Percentiles rank a stretch among this genome's conserved stretches.
Evolutionary conservation across 2,329 filamentous ascomycete genomes (phyloP).

Genomic region (Aspergillus candidus): DNA sequence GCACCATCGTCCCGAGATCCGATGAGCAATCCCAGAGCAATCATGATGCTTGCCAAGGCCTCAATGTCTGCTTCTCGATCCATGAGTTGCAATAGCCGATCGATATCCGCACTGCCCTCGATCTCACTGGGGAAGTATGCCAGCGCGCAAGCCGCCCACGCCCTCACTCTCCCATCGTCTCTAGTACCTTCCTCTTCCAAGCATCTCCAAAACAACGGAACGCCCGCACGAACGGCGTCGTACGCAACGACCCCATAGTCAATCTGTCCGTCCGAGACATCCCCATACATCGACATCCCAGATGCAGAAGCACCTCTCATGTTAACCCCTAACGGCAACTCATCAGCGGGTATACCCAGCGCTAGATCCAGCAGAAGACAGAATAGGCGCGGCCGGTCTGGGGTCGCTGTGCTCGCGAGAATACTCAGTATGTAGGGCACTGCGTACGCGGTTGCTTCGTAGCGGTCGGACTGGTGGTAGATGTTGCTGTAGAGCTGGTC

Average conservation of each 20-base stretch:
- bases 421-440: too few relatives aligned
- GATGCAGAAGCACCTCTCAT: too few relatives aligned
- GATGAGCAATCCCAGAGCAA: conserved; percentile 1
- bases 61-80: background rate
- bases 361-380: too few relatives aligned
- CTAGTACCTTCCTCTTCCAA: background rate
- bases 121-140: conserved; percentile 4
- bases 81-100: background rate
- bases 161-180: background rate
- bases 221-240: conserved; percentile 1
- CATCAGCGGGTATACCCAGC: too few relatives aligned
- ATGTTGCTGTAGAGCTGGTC: conserved; percentile 1
- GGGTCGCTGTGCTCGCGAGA: too few relatives aligned
- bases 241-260: conserved; percentile 2
- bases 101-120: background rate
- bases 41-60: background rate
- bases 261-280: background rate
- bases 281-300: too few relatives aligned
- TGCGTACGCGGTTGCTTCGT: background rate
- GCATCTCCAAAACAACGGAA: background rate
- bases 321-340: too few relatives aligned
- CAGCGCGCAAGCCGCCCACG: conserved; percentile 5
- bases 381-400: too few relatives aligned
- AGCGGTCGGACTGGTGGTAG: conserved; percentile 3
- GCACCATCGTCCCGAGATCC: background rate